Evolutionary conservation across 192 early-diverging fungal genomes (phyloP), one percentile per base, ranked within the genome.

Genomic region (Radiomyces spectabilis): DNA sequence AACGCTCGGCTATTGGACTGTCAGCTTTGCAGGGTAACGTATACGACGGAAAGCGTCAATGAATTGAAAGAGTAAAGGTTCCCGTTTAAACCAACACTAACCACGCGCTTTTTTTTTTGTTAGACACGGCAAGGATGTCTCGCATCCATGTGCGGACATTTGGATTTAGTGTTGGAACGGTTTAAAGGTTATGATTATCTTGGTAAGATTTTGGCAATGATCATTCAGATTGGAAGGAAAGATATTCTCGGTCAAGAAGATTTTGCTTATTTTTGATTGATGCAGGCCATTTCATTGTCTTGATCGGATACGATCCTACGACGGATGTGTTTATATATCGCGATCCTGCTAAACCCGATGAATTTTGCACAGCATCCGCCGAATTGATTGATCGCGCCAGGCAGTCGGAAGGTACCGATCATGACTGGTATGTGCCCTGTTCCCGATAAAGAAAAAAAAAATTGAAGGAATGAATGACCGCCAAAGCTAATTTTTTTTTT

Each of bases 201-300:
- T 9, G 76, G 76, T 74, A 62, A 50, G 19, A 22, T 5, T 21
- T 35, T 8, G 33, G 13, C 5, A 35, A 35, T 13, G 13, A 35
- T 8, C 5, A 8, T 8, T 8, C 5, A 35, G 13, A 8, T 13
- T 8, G 13, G 6, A 35, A 8, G 33, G 13, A 56, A 42, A 32
- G 6, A 37, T 37, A 53, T 8, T 60, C 57, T 44, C 39, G 24
- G 47, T 66, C 46, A n/a, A 32, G 46, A 25, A 57, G 41, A 44
- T 48, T 61, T 35, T 18, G 16, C 47, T 35, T 21, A 33, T 41
- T 45, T 55, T 64, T 26, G 16, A 37, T 30, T 48, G 9, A 12
- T 63, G 54, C 78, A 60, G 93, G 93, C 2, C 93, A 95, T 65
- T 95, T 89, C 57, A 83, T 95, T 24, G 66, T 90, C 32, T 72